phyloP scores from a whole-genome alignment of 2,329 filamentous ascomycete genomes.

The Paraphoma chrysanthemicola region DNA sequence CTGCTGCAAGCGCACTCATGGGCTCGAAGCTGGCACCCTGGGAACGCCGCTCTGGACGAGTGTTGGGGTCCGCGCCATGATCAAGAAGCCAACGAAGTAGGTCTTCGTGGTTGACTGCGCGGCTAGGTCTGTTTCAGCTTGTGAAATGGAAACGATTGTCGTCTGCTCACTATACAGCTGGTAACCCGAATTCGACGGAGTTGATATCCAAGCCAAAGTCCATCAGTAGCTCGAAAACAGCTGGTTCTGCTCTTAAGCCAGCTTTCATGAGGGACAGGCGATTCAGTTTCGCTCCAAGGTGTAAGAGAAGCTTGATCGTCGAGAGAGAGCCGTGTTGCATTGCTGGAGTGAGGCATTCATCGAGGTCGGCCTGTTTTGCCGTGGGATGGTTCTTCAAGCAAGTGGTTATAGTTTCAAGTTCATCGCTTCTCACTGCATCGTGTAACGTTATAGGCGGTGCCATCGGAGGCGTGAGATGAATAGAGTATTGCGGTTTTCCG shows the following conservation, averaged over 20 bases:
- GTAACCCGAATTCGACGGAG: not conserved
- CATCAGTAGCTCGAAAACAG: not conserved
- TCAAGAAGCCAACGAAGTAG: conserved; percentile 12
- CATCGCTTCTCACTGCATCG: not conserved
- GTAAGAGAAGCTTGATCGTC: not conserved
- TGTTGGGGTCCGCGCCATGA: conserved; percentile 10
- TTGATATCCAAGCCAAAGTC: not conserved
- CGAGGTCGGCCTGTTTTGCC: not conserved
- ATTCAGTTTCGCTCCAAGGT: not conserved
- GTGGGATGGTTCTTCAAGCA: not conserved
- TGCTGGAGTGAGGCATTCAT: not conserved
- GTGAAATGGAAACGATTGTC: not conserved
- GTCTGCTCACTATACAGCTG: not conserved
- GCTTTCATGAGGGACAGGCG: not conserved
- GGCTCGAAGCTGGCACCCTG: not conserved
- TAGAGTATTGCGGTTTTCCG: too few relatives aligned
- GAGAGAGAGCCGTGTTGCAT: not conserved
- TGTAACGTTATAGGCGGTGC: not conserved
- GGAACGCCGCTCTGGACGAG: not conserved
- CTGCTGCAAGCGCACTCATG: not conserved
- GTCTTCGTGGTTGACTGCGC: not conserved
- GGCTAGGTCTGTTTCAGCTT: not conserved
- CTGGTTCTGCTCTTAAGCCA: not conserved
- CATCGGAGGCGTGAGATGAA: not conserved
- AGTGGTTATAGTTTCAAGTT: not conserved